Conservation (phyloP, 371 early-diverging fungal species). For the Cladochytrium tenue region DNA sequence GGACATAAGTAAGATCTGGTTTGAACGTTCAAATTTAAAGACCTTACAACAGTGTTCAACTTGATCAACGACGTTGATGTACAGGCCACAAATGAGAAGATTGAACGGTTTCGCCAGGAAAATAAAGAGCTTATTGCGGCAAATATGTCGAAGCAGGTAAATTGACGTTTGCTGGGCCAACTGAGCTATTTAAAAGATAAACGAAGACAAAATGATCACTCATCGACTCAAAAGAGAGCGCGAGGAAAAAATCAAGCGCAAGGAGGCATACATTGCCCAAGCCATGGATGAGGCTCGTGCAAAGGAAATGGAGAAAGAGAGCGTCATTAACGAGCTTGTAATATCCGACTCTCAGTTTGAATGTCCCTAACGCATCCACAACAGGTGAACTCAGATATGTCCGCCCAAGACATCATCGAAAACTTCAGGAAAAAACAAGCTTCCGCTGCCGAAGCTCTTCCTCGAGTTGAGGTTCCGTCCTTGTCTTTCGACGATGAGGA, state of each 20-base stretch:
- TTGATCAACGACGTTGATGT: constrained; percentile 84
- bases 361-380: constrained; percentile 10
- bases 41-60: constrained; percentile 67
- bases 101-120: constrained; percentile 75
- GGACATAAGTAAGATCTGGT: constrained; percentile 67
- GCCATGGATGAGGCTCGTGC: constrained; percentile 34
- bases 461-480: neutral
- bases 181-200: constrained; percentile 12
- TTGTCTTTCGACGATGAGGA: constrained; percentile 4
- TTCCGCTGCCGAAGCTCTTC: neutral
- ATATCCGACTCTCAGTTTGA: neutral
- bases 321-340: constrained; percentile 40
- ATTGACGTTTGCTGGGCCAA: neutral
- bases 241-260: constrained; percentile 38
- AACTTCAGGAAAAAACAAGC: constrained; percentile 16
- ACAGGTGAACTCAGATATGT: constrained; percentile 16
- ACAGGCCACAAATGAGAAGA: constrained; percentile 76
- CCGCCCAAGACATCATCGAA: constrained; percentile 17
- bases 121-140: constrained; percentile 79
- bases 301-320: constrained; percentile 30
- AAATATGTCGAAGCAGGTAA: constrained; percentile 39
- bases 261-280: constrained; percentile 39
- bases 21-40: neutral
- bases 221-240: constrained; percentile 35
- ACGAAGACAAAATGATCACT: constrained; percentile 35